These are phyloP conservation scores for Leucocoprinus leucothites DNA, from an alignment of 768 basidiomycete species.

Conservation along the genomic window DNA sequence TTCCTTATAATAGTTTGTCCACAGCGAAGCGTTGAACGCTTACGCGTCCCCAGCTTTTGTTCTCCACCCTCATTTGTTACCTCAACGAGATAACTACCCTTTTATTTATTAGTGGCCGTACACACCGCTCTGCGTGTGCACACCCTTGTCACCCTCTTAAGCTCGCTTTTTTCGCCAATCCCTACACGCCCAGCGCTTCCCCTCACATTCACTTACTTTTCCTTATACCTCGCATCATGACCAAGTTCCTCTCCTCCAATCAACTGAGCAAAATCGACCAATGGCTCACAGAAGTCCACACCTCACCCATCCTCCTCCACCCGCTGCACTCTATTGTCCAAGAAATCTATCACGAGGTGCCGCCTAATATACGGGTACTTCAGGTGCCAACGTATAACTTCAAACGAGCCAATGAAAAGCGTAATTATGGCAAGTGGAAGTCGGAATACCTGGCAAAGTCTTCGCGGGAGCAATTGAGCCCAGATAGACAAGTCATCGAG, in stretches of 20 bases:
- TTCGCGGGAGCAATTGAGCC: background rate
- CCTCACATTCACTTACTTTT: background rate
- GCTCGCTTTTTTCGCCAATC: background rate
- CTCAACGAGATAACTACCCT: background rate
- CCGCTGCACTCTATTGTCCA: constrained; percentile 3
- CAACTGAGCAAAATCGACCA: constrained; percentile 1
- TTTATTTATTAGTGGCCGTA: background rate
- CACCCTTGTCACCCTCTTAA: background rate
- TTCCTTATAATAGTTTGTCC: background rate
- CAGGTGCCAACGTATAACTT: constrained; percentile 7
- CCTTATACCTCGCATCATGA: background rate
- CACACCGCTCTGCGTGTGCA: background rate
- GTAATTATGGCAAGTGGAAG: constrained; percentile 3
- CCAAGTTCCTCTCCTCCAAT: constrained; percentile 4
- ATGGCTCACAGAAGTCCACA: constrained; percentile 7
- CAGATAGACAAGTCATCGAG: background rate
- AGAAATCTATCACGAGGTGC: background rate
- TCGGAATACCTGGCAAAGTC: constrained; percentile 5
- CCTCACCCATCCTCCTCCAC: constrained; percentile 7
- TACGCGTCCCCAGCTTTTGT: background rate
- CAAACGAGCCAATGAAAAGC: background rate
- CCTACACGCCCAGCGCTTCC: background rate
- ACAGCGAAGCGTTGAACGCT: constrained; percentile 1
- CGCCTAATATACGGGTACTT: background rate
- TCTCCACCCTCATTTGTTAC: constrained; percentile 1